Evolutionary conservation across 441 rosid species (phyloP), one percentile per base, ranked within the genome.

Genomic region (Adansonia madagascariensis): DNA sequence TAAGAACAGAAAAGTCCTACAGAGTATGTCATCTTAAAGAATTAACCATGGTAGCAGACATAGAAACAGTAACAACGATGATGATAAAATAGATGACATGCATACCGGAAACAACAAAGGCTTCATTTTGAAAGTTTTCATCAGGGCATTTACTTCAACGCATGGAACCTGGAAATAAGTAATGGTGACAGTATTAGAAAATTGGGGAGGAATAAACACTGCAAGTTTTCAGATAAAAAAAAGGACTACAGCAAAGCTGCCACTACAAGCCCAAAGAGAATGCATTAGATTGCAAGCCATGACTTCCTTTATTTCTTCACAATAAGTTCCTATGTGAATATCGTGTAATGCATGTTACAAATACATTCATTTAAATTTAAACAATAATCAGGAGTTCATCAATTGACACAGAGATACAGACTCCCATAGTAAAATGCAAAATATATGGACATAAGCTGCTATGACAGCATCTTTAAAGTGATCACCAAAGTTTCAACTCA

Each of bases 61-160:
- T 53, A 39, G 64, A 50, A 43, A 75, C 24, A 20, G 22, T 53
- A 64, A 53, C 35, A 75, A 24, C 14, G 7, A 52, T 44, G 56
- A 20, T 55, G n/a, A 52, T 20, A 66, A 66, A 52, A 35, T 66
- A 49, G 39, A 76, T 53, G 49, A 39, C 15, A 64, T 76, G 50
- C 89, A 79, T 88, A 97, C 98, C 72, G 98, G 98, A 85, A 94
- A 97, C 78, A 88, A 70, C 56, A 97, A 78, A 77, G 98, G 98
- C 83, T 87, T 92, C 98, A 97, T 93, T 84, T 91, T 97, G 85
- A 97, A 94, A 75, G 99, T 89, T 82, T 86, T 93, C 99, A 97
- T 97, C 84, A 97, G 85, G 77, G 98, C 85, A 82, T 97, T 97
- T 77, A 89, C 88, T 90, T 97, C 98, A 56, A 94, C 98, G 77